phyloP scores from a whole-genome alignment of 768 basidiomycete species.

The Clitopilus hobsonii region DNA sequence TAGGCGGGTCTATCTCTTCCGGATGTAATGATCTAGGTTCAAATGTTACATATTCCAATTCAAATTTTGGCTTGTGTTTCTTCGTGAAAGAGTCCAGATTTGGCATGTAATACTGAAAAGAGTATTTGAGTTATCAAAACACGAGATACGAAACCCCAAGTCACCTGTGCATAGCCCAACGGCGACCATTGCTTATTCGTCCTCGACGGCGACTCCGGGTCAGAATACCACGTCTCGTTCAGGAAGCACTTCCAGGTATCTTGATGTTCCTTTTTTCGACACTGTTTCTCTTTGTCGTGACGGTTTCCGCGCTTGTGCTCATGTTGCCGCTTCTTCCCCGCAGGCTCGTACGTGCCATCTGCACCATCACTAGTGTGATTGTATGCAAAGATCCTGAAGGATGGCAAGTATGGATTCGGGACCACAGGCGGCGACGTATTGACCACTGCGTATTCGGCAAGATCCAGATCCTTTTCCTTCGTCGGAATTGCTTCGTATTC shows the following conservation, averaged over 20 bases:
- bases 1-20: conserved; percentile 7
- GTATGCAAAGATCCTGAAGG: conserved; percentile 78
- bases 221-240: conserved; percentile 56
- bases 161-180: conserved; percentile 82
- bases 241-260: conserved; percentile 64
- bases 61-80: conserved; percentile 51
- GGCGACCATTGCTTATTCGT: conserved; percentile 67
- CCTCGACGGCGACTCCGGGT: conserved; percentile 64
- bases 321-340: conserved; percentile 36
- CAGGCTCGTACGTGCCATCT: conserved; percentile 19
- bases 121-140: neutral
- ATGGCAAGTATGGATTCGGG: conserved; percentile 82
- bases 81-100: conserved; percentile 44
- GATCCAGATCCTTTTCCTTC: conserved; percentile 40
- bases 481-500: conserved; percentile 66
- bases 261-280: conserved; percentile 44
- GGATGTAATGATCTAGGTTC: conserved; percentile 4
- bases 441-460: conserved; percentile 68
- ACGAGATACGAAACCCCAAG: conserved; percentile 14
- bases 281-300: conserved; percentile 40
- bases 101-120: conserved; percentile 61
- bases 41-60: conserved; percentile 79
- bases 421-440: conserved; percentile 82
- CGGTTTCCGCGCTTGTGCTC: conserved; percentile 43
- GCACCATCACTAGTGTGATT: conserved; percentile 47